These are phyloP conservation scores for Pleurotus salmoneostramineus DNA, from an alignment of 768 basidiomycete genomes.

Conservation along the genomic window DNA sequence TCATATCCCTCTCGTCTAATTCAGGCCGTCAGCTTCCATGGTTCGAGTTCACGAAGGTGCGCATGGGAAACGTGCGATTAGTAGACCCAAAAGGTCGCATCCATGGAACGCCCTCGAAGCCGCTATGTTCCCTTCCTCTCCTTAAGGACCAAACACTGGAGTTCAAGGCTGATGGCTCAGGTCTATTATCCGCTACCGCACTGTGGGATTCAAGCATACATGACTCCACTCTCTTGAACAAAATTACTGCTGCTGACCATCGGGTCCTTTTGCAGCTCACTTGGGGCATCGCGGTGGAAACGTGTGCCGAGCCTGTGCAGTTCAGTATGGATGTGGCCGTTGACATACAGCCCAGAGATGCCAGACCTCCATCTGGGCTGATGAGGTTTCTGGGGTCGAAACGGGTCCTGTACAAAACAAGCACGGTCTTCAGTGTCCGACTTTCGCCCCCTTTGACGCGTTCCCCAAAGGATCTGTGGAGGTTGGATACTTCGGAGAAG, in stretches of 20 bases:
- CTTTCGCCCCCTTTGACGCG: conserved; percentile 83
- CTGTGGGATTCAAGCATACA: conserved; percentile 95
- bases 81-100: conserved; percentile 80
- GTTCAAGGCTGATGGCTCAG: conserved; percentile 83
- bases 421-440: conserved; percentile 78
- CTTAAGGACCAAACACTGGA: conserved; percentile 69
- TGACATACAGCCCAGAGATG: conserved; percentile 79
- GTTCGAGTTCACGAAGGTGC: conserved; percentile 72
- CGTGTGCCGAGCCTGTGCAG: conserved; percentile 79
- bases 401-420: conserved; percentile 74
- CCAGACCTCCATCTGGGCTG: conserved; percentile 77
- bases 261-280: conserved; percentile 75
- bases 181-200: conserved; percentile 61
- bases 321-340: conserved; percentile 88
- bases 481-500: conserved; percentile 91
- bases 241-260: conserved; percentile 74
- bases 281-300: conserved; percentile 80
- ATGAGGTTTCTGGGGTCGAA: conserved; percentile 73
- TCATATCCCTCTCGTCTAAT: conserved; percentile 75
- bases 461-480: conserved; percentile 88
- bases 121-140: conserved; percentile 69
- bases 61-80: conserved; percentile 79
- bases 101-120: conserved; percentile 73
- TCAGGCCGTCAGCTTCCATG: conserved; percentile 90
- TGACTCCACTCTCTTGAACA: conserved; percentile 80